These are phyloP conservation scores for Rhizoctonia solani DNA, from an alignment of 1,284 basidiomycete species.

Conservation along the genomic window DNA sequence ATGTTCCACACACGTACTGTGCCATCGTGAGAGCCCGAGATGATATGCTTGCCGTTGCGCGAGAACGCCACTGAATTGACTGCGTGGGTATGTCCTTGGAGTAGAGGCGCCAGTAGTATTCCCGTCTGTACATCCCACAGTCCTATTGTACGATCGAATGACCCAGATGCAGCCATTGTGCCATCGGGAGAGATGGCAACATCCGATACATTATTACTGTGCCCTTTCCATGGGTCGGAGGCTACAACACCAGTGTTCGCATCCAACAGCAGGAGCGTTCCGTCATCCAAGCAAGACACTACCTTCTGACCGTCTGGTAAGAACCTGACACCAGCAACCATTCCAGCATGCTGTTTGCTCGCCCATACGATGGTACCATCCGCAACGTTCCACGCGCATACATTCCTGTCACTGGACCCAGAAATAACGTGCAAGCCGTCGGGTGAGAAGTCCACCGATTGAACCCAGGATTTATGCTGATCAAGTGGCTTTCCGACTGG, in stretches of 20 bases:
- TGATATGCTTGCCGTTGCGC: neutral
- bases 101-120: neutral
- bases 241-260: neutral
- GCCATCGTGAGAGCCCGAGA: neutral
- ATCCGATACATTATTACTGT: neutral
- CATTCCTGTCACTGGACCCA: neutral
- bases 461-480: neutral
- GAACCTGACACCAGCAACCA: neutral
- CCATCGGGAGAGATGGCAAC: slow-evolving; percentile 8
- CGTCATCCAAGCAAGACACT: neutral
- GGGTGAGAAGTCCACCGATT: slow-evolving; percentile 15
- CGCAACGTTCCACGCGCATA: slow-evolving; percentile 2
- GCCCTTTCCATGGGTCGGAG: neutral
- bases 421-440: slow-evolving; percentile 14
- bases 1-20: neutral
- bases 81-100: neutral
- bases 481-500: neutral
- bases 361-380: neutral
- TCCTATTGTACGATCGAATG: neutral
- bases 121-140: neutral
- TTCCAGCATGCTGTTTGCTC: no score
- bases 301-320: neutral
- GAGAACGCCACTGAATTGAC: neutral
- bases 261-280: neutral
- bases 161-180: neutral